Conservation (phyloP, 805 yeast species). For the Barnettozyma sp. region DNA sequence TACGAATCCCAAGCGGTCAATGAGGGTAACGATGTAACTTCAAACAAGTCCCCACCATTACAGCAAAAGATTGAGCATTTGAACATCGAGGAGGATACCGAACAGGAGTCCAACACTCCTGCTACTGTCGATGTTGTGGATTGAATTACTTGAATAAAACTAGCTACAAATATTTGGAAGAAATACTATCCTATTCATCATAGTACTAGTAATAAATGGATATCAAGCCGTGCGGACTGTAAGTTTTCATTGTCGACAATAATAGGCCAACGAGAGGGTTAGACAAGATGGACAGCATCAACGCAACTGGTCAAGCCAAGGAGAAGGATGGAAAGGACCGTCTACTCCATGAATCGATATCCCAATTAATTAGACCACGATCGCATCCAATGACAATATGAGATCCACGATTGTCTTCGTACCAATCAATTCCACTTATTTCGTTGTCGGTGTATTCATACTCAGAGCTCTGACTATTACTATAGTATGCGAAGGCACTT, state of each 20-base stretch:
- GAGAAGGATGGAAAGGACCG: slow-evolving; percentile 53
- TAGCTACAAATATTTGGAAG: too few relatives aligned
- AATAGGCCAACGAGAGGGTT: too few relatives aligned
- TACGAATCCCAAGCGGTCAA: slow-evolving; percentile 30
- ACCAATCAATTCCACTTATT: slow-evolving; percentile 57
- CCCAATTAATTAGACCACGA: slow-evolving; percentile 65
- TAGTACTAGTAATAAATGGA: too few relatives aligned
- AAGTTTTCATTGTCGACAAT: too few relatives aligned
- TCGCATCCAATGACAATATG: slow-evolving; percentile 55
- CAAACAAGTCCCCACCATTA: too few relatives aligned
- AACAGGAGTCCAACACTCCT: too few relatives aligned
- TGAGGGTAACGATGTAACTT: too few relatives aligned
- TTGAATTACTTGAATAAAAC: slow-evolving; percentile 17
- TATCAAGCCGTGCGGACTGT: too few relatives aligned
- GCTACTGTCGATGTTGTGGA: slow-evolving; percentile 38
- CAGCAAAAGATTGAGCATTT: slow-evolving; percentile 19
- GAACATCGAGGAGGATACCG: slow-evolving; percentile 13
- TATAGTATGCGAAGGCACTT: slow-evolving; percentile 1
- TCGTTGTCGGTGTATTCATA: slow-evolving; percentile 36
- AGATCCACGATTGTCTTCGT: slow-evolving; percentile 42
- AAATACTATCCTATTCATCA: too few relatives aligned
- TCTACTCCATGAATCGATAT: slow-evolving; percentile 56
- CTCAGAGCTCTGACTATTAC: slow-evolving; percentile 9
- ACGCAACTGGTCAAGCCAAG: slow-evolving; percentile 29
- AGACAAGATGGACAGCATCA: too few relatives aligned